Evolutionary conservation across 2,329 filamentous ascomycete species (phyloP).

Genomic region (Pezicula carpinea): DNA sequence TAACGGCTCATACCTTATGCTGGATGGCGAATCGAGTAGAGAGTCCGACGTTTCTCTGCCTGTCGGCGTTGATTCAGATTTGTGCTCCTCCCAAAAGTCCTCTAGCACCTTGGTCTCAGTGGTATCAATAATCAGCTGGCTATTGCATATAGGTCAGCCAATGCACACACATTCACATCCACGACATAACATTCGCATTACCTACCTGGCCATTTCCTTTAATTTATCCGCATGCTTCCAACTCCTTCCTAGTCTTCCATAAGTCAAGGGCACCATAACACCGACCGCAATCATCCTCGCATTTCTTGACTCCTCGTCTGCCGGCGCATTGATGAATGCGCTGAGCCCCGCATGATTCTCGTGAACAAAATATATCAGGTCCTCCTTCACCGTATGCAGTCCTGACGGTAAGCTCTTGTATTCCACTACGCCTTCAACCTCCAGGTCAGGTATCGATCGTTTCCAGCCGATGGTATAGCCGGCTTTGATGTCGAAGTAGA

Average conservation of each 20-base stretch:
- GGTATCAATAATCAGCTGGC: constrained; percentile 59
- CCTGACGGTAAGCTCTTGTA: constrained; percentile 96
- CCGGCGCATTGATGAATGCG: constrained; percentile 82
- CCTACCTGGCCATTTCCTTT: constrained; percentile 67
- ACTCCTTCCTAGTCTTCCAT: constrained; percentile 77
- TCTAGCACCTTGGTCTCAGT: constrained; percentile 62
- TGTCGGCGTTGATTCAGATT: constrained; percentile 27
- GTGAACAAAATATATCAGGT: constrained; percentile 93
- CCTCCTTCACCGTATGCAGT: constrained; percentile 79
- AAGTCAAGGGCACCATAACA: constrained; percentile 78
- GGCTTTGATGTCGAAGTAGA: constrained; percentile 88
- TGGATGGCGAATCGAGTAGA: constrained; percentile 31
- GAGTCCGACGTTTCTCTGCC: constrained; percentile 20
- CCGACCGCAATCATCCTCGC: constrained; percentile 92
- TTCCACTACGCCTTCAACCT: constrained; percentile 83
- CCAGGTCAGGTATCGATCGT: constrained; percentile 61
- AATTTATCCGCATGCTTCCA: constrained; percentile 82
- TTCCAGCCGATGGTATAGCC: constrained; percentile 93
- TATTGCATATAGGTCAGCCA: constrained; percentile 28
- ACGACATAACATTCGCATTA: constrained; percentile 3
- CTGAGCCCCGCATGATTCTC: constrained; percentile 80
- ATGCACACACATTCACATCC: neutral
- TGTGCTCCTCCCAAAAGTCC: constrained; percentile 72
- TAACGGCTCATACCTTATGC: constrained; percentile 39
- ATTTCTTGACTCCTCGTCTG: constrained; percentile 74